Conservation (phyloP, 192 early-diverging fungal genomes). For the Thamnidium elegans region DNA sequence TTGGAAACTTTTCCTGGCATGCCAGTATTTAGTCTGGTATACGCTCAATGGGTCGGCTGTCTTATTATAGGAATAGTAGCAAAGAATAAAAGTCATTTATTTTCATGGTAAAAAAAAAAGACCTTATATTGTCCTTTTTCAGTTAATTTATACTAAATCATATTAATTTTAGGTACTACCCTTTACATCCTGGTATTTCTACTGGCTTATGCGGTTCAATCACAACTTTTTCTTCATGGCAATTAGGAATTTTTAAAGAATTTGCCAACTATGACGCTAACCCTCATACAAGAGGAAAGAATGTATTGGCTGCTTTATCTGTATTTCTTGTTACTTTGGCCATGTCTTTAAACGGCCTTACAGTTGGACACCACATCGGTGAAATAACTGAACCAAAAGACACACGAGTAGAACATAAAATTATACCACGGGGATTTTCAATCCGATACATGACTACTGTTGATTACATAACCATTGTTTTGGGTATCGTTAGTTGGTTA, state of each 20-base stretch:
- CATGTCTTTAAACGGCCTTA: slow-evolving; percentile 42
- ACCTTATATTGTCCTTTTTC: background rate
- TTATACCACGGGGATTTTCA: slow-evolving; percentile 20
- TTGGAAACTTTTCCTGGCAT: slow-evolving; percentile 56
- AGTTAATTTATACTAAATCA: background rate
- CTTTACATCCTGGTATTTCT: slow-evolving; percentile 55
- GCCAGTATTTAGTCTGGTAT: slow-evolving; percentile 60
- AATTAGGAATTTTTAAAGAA: slow-evolving; percentile 50
- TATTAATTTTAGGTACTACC: slow-evolving; percentile 21
- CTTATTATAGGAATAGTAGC: slow-evolving; percentile 51
- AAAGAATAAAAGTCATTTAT: slow-evolving; percentile 25
- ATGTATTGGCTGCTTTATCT: slow-evolving; percentile 45
- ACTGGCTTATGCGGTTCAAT: slow-evolving; percentile 81
- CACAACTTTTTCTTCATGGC: slow-evolving; percentile 82
- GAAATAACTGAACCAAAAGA: slow-evolving; percentile 14
- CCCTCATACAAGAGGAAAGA: slow-evolving; percentile 32
- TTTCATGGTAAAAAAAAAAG: slow-evolving; percentile 20
- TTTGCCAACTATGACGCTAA: slow-evolving; percentile 36
- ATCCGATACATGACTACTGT: background rate
- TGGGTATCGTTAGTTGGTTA: slow-evolving; percentile 31
- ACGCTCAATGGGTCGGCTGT: slow-evolving; percentile 72
- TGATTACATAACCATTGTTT: slow-evolving; percentile 4
- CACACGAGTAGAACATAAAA: background rate
- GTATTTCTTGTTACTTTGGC: slow-evolving; percentile 47
- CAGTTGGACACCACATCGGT: slow-evolving; percentile 48